A percentile compares a stretch with the other conserved stretches of the same genome.
These are phyloP conservation scores for Panaeolus cyanescens DNA, from an alignment of 768 basidiomycete species.

Conservation along the genomic window DNA sequence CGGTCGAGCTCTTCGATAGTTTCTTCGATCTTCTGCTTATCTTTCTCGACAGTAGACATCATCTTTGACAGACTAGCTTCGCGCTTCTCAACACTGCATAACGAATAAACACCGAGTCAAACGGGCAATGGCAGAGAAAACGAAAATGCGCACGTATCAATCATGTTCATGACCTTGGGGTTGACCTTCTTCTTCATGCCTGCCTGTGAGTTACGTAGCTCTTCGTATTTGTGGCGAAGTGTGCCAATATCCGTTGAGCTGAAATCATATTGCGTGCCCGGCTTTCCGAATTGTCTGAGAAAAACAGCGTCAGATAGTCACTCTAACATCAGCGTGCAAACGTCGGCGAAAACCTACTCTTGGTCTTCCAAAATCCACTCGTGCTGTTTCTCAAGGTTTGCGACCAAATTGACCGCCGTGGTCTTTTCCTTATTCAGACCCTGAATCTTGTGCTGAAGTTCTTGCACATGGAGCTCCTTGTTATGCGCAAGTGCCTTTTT, in stretches of 20 bases:
- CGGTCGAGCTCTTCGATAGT: conserved; percentile 92
- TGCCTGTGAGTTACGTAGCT: conserved; percentile 77
- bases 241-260: conserved; percentile 56
- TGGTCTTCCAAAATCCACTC: conserved; percentile 91
- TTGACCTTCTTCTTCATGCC: conserved; percentile 96
- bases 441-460: conserved; percentile 51
- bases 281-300: conserved; percentile 79
- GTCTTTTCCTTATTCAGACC: conserved; percentile 66
- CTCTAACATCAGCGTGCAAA: not conserved
- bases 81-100: conserved; percentile 87
- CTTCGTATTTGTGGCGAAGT: conserved; percentile 64
- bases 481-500: conserved; percentile 75
- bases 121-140: not conserved
- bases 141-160: conserved; percentile 70
- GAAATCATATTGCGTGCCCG: conserved; percentile 84
- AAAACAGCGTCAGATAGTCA: conserved; percentile 4
- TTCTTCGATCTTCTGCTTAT: conserved; percentile 93
- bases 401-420: conserved; percentile 48
- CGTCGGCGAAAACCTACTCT: conserved; percentile 54
- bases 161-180: conserved; percentile 93
- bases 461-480: conserved; percentile 62
- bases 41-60: conserved; percentile 83
- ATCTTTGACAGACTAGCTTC: conserved; percentile 87
- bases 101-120: not conserved
- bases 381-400: conserved; percentile 76